Evolutionary conservation across 1,139 yeast genomes (phyloP).

Genomic region (Yamadazyma songkhlaensis): DNA sequence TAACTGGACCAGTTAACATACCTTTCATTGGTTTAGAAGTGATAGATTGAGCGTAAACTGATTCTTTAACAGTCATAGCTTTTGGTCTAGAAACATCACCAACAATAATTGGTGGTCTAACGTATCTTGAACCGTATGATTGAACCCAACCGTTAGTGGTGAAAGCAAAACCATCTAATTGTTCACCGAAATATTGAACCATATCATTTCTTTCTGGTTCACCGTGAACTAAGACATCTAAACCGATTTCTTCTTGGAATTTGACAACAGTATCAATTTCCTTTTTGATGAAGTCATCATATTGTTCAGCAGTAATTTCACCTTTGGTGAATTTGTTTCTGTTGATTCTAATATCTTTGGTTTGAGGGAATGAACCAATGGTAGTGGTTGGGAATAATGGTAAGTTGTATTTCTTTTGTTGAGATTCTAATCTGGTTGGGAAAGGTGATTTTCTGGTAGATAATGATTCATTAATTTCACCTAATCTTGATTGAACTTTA

Average conservation of each 20-base stretch:
- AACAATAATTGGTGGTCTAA: constrained; percentile 98
- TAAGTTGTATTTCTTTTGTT: constrained; percentile 82
- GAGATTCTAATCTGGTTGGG: constrained; percentile 83
- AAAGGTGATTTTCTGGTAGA: constrained; percentile 86
- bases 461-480: constrained; percentile 73
- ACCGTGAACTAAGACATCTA: constrained; percentile 98
- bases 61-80: constrained; percentile 98
- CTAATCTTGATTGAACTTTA: constrained; percentile 85
- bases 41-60: constrained; percentile 96
- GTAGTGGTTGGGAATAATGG: constrained; percentile 99
- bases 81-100: constrained; percentile 99
- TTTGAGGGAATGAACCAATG: constrained; percentile 99
- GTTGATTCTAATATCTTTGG: constrained; percentile 97
- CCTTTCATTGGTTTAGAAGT: constrained; percentile 98
- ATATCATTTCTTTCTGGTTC: constrained; percentile 99
- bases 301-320: constrained; percentile 88
- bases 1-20: constrained; percentile 99
- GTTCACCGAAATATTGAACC: constrained; percentile 99
- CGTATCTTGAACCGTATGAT: constrained; percentile 99
- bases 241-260: constrained; percentile 98
- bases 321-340: constrained; percentile 99
- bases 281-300: constrained; percentile 93
- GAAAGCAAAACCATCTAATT: constrained; percentile 96
- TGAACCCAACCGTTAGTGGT: constrained; percentile 99
- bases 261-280: constrained; percentile 94